These are phyloP conservation scores for Secale cereale DNA, from an alignment of 176 grass and related monocot genomes.

Conservation along the genomic window DNA sequence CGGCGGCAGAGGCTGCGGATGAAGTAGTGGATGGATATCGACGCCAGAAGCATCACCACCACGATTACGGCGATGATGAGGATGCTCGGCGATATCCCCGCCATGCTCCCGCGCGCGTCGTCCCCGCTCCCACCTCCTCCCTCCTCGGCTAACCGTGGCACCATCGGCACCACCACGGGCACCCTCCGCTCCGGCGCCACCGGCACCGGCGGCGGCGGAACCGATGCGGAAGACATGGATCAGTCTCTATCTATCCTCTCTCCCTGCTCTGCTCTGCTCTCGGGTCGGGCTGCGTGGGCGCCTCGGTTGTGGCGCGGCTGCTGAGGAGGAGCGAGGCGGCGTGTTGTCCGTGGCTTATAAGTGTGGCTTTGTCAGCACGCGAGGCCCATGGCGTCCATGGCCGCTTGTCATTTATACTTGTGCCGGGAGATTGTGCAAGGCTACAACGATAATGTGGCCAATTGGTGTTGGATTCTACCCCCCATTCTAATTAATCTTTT, in stretches of 20 bases:
- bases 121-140: neutral
- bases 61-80: conserved; percentile 62
- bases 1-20: conserved; percentile 48
- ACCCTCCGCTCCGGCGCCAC: conserved; percentile 18
- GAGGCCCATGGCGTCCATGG: conserved; percentile 11
- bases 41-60: conserved; percentile 54
- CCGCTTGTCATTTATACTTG: conserved; percentile 37
- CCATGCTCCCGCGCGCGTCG: conserved; percentile 1
- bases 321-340: neutral
- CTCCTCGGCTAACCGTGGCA: conserved; percentile 17
- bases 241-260: neutral
- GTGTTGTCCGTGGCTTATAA: conserved; percentile 41
- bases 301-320: neutral
- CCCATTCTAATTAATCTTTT: neutral
- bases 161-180: conserved; percentile 27
- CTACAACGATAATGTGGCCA: neutral
- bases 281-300: neutral
- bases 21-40: conserved; percentile 51
- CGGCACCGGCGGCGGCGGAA: neutral
- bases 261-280: neutral
- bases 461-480: neutral
- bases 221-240: conserved; percentile 24
- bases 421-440: conserved; percentile 31
- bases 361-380: conserved; percentile 39
- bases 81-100: conserved; percentile 58